Evolutionary conservation across 75 land plant genomes (phyloP), one percentile per base, ranked within the genome.

Genomic region (Pinus taeda): DNA sequence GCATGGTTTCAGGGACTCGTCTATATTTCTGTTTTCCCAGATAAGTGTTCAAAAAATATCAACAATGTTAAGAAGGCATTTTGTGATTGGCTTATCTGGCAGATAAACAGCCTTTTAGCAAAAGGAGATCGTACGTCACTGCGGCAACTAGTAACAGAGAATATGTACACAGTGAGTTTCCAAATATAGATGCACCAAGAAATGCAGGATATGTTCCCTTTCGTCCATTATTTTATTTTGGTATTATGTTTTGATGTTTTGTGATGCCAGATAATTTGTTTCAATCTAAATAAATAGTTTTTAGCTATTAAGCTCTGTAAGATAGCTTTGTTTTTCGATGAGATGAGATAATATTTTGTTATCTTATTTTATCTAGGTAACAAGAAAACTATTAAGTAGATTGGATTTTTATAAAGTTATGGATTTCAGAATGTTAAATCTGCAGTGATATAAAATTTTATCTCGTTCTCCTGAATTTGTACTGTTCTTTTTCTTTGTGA

Each of bases 121-220:
- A 77, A 83, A 61, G 95, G 93, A 14, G 92, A 94, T 71, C 85
- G 85, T 56, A 74, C 79, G 30, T 70, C 83, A 53, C 80, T 96
- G 57, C 91, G 96, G 70, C 84, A 92, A 83, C 75, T 84, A 57
- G 99, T 94, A 55, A 96, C 99, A 30, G 99, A 96, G 79, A 90
- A 85, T 55, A 92, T 96, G 91, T 90, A 83, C 57, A 89, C 99
- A 59, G 99, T 96, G 82, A 79, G 93, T 12, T 56, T 65, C 53
- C 22, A 59, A 59, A 59, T 20, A 20, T 59, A 59, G 60, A 8
- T 7, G 36, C 73, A 22, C 17, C 42, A 4, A 26, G 33, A 24
- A 13, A 64, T 69, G 15, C 45, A 15, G 53, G 37, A 64, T 77
- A 45, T 24, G 21, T 70, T 66, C 21, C 42, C 15, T 37, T 18